These are phyloP conservation scores for Vaccinium corymbosum DNA, from an alignment of 148 eudicot species.

Conservation along the genomic window DNA sequence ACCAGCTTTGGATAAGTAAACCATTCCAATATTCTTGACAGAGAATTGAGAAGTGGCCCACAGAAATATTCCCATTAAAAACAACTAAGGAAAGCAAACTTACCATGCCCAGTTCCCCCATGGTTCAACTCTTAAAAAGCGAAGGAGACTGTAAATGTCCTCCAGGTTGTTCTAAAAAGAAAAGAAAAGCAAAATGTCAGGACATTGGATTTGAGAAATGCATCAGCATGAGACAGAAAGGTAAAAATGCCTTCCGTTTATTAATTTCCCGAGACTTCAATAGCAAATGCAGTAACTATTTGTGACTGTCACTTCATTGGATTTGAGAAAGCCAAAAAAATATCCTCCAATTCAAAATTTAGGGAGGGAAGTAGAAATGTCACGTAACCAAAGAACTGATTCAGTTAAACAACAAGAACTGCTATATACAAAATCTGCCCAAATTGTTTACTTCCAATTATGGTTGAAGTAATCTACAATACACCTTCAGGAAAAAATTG, in stretches of 20 bases:
- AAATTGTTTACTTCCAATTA: background rate
- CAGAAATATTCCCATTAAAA: background rate
- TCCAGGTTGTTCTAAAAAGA: slow-evolving; percentile 81
- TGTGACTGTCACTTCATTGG: background rate
- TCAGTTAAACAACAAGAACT: background rate
- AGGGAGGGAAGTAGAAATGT: background rate
- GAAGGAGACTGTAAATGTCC: slow-evolving; percentile 91
- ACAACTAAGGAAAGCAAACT: slow-evolving; percentile 19
- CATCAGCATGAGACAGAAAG: background rate
- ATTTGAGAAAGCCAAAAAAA: background rate
- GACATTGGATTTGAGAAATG: background rate
- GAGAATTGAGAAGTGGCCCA: background rate
- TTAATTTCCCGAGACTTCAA: background rate
- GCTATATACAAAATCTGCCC: background rate
- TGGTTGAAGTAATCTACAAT: background rate
- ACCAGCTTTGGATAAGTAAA: background rate
- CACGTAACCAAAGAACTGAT: background rate
- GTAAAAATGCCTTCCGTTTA: background rate
- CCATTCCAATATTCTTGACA: background rate
- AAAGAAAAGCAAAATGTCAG: slow-evolving; percentile 24
- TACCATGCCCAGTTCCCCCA: slow-evolving; percentile 99
- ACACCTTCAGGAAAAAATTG: background rate
- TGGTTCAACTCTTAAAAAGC: slow-evolving; percentile 92
- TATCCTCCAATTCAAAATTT: background rate
- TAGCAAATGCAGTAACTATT: background rate